Evolutionary conservation across 2,329 filamentous ascomycete species (phyloP).

Genomic region (Diplodia mutila): DNA sequence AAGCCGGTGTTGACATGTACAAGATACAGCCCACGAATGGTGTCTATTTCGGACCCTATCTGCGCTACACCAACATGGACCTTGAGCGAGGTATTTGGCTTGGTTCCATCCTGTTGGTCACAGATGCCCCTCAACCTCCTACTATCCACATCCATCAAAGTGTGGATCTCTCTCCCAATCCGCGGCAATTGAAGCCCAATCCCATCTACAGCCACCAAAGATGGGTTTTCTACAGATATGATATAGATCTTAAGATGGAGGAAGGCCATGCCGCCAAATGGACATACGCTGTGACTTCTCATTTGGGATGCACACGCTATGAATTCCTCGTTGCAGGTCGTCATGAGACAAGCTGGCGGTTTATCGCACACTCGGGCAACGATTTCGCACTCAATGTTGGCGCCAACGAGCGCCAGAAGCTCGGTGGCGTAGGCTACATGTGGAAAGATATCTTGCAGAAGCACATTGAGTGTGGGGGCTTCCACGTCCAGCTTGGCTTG

Average conservation of each 20-base stretch:
- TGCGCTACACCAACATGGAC: slow-evolving; percentile 97
- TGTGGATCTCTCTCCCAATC: slow-evolving; percentile 88
- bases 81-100: slow-evolving; percentile 88
- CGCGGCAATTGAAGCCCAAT: slow-evolving; percentile 79
- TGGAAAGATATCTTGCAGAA: slow-evolving; percentile 99
- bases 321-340: slow-evolving; percentile 94
- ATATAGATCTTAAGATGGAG: slow-evolving; percentile 86
- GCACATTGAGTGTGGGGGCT: slow-evolving; percentile 93
- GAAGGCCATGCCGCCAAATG: slow-evolving; percentile 78
- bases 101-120: slow-evolving; percentile 90
- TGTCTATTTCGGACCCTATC: slow-evolving; percentile 96
- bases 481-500: slow-evolving; percentile 89
- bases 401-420: slow-evolving; percentile 78
- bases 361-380: slow-evolving; percentile 93
- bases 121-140: slow-evolving; percentile 86
- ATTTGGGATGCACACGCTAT: slow-evolving; percentile 95
- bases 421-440: slow-evolving; percentile 93
- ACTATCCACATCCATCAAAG: slow-evolving; percentile 96
- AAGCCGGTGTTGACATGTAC: slow-evolving; percentile 90
- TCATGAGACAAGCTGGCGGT: slow-evolving; percentile 90
- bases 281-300: slow-evolving; percentile 98
- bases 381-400: slow-evolving; percentile 90
- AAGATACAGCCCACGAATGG: slow-evolving; percentile 92
- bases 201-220: slow-evolving; percentile 87
- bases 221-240: slow-evolving; percentile 96